A percentile compares a stretch with the other conserved stretches of the same genome.
Evolutionary conservation across 164 flowering plant genomes (phyloP).

Genomic region (Nelumbo lutea): DNA sequence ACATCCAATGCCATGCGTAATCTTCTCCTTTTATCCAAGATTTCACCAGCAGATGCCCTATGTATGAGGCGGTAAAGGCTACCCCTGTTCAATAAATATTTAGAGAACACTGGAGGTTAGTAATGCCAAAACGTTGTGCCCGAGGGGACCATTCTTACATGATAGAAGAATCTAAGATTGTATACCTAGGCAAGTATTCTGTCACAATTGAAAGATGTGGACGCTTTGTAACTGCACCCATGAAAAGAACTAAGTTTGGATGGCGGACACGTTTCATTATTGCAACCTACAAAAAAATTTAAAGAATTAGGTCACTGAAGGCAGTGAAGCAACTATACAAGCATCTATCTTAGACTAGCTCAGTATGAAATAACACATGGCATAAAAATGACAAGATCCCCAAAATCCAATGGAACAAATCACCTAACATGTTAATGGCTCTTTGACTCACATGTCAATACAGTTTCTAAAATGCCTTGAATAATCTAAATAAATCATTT

Average conservation of each 20-base stretch:
- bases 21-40: constrained; percentile 71
- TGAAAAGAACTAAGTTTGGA: constrained; percentile 96
- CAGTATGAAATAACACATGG: not conserved
- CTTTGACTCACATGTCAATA: too few relatives aligned
- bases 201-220: constrained; percentile 94
- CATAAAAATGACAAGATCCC: not conserved
- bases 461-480: too few relatives aligned
- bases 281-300: constrained; percentile 55
- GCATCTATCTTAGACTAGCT: not conserved
- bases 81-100: constrained; percentile 52
- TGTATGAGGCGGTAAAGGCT: constrained; percentile 84
- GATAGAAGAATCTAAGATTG: not conserved
- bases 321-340: not conserved
- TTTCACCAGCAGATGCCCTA: constrained; percentile 70
- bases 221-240: constrained; percentile 97
- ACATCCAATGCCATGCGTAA: constrained; percentile 95
- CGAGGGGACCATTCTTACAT: not conserved
- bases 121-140: not conserved
- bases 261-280: constrained; percentile 97
- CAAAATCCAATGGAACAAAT: too few relatives aligned
- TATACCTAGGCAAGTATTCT: constrained; percentile 85
- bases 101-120: not conserved
- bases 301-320: constrained; percentile 3
- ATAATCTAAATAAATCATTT: too few relatives aligned
- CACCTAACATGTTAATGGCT: too few relatives aligned